Evolutionary conservation across 1,139 yeast genomes (phyloP), one percentile per base, ranked within the genome.

Genomic region (Lodderomyces parapsilosis): DNA sequence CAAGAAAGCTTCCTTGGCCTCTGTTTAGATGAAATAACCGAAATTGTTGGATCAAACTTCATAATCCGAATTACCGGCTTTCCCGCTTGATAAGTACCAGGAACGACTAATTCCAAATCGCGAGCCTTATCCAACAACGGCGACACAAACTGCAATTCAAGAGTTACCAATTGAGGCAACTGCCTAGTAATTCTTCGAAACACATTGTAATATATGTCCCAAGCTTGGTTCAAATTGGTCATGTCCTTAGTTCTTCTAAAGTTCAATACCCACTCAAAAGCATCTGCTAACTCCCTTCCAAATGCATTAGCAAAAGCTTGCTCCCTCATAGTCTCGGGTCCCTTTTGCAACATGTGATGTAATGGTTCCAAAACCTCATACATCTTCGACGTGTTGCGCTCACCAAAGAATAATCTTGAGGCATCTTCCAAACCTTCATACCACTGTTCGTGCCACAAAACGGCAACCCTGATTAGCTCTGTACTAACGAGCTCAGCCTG

Each of bases 361-460:
- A 94, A 68, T 1, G 98, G 98, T 51, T 89, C 96, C 42, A 94
- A 66, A 1, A 91, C 91, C 23, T 87, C 84, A 64, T 86, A 86
- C 98, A 93, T 94, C 60, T 89, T 90, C 45, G 90, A 96, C 8
- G 94, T 86, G 58, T 93, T 89, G 55, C 89, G 94, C 49, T 94
- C 99, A 30, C 96, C 96, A 63, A 90, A 93, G 68, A 86, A 94
- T 43, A 87, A 77, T 47, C 97, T 75, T 3, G 96, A 90, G 0
- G 99, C 99, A 67, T 93, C 97, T 60, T 94, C 99, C 33, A 94
- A 71, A 1, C 96, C 98, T 65, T 91, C 99, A 56, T 91, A 91
- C 99, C 99, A 94, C 60, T 86, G 86, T 58, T 94, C 99, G 56
- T 90, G 96, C 98, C 99, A 91, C 49, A 93, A 68, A 1, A 93